Evolutionary conservation across 2,329 filamentous ascomycete species (phyloP).

Genomic region (Neonectria punicea): DNA sequence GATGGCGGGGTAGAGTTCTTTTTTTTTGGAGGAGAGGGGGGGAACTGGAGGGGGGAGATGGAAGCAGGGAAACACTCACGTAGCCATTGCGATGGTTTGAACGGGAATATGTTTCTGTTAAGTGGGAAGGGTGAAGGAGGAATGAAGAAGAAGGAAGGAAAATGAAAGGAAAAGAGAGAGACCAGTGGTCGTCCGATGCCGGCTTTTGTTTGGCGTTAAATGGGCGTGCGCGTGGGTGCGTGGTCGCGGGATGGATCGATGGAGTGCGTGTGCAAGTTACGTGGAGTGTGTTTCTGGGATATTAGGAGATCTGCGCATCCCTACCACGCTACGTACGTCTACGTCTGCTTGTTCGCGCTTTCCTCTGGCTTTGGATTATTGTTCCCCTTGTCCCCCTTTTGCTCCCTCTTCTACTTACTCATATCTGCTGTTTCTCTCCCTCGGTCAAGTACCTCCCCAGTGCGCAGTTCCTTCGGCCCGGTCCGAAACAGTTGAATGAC

Average conservation of each 20-base stretch:
- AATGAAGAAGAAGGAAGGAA: constrained; percentile 12
- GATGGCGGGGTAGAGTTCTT: constrained; percentile 26
- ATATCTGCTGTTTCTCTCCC: background rate
- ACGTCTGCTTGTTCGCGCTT: background rate
- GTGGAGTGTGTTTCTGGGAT: constrained; percentile 21
- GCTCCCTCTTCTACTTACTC: background rate
- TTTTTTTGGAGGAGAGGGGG: constrained; percentile 17
- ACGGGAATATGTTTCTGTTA: background rate
- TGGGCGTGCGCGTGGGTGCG: constrained; percentile 8
- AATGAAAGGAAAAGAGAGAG: constrained; percentile 13
- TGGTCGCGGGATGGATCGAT: background rate
- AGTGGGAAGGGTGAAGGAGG: background rate
- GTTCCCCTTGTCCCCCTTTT: background rate
- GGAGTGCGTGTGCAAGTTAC: background rate
- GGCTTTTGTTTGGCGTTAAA: constrained; percentile 21
- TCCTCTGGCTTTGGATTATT: background rate
- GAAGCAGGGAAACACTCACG: constrained; percentile 42
- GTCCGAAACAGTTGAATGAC: constrained; percentile 31
- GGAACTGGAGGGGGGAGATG: background rate
- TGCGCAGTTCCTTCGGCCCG: background rate
- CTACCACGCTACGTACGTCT: background rate
- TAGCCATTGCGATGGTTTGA: constrained; percentile 45
- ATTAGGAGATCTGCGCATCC: constrained; percentile 13
- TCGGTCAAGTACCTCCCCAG: background rate
- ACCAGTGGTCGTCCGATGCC: constrained; percentile 8